These are phyloP conservation scores for Lignosus rhinocerotis DNA, from an alignment of 1,284 basidiomycete genomes.

Conservation along the genomic window DNA sequence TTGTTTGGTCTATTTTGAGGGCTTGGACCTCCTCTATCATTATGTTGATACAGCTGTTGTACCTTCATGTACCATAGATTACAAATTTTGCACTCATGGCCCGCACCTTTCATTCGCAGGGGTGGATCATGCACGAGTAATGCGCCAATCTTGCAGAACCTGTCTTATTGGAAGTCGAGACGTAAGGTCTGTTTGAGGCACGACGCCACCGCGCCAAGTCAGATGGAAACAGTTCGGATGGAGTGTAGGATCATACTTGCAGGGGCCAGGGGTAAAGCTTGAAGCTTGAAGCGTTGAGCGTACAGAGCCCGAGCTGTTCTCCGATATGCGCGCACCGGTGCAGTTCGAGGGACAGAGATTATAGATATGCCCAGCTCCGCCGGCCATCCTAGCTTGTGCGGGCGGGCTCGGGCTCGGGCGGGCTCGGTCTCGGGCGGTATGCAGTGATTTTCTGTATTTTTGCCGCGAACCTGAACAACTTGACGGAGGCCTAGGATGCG, in stretches of 20 bases:
- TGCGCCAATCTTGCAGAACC: not conserved
- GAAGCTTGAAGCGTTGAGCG: not conserved
- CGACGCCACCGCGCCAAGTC: not conserved
- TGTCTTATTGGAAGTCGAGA: not conserved
- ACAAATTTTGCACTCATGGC: not conserved
- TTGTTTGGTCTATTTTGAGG: not conserved
- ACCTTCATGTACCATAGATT: not conserved
- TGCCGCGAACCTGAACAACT: no score
- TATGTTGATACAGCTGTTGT: conserved; percentile 2
- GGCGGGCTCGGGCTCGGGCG: not conserved
- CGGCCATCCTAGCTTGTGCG: not conserved
- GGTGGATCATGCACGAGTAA: not conserved
- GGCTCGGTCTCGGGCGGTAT: not conserved
- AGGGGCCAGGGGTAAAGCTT: not conserved
- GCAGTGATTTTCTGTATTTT: no score
- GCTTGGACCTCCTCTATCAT: conserved; percentile 2
- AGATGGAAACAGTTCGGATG: not conserved
- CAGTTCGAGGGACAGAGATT: not conserved
- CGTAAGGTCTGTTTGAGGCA: no score
- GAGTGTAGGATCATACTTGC: not conserved
- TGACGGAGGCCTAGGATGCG: no score
- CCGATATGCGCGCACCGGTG: not conserved
- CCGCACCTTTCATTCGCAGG: not conserved
- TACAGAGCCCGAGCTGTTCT: not conserved
- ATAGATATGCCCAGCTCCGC: not conserved